A percentile compares a stretch with the other conserved stretches of the same genome.
Conservation (phyloP, 495 filamentous ascomycete species). For the Aspergillus coremiiformis region DNA sequence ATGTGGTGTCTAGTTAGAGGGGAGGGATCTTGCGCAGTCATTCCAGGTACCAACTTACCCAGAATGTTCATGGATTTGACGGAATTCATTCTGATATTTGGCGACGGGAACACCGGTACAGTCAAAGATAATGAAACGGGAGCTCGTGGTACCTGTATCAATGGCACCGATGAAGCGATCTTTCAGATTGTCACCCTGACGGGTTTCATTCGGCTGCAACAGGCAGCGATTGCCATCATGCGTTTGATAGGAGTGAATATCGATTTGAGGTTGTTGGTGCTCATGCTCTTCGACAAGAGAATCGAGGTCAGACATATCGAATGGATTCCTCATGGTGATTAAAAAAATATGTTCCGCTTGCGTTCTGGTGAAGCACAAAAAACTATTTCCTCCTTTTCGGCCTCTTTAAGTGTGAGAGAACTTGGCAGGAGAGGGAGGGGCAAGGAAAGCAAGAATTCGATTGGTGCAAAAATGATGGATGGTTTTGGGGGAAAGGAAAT, state of each 20-base stretch:
- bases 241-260: slow-evolving; percentile 25
- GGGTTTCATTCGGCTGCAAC: slow-evolving; percentile 30
- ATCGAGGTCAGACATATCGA: slow-evolving; percentile 31
- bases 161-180: slow-evolving; percentile 62
- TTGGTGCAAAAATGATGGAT: slow-evolving; percentile 8
- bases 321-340: slow-evolving; percentile 35
- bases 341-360: neutral
- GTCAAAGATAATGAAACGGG: slow-evolving; percentile 89
- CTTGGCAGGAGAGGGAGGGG: slow-evolving; percentile 6
- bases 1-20: slow-evolving; percentile 8
- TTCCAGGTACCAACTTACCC: slow-evolving; percentile 53
- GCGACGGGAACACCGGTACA: slow-evolving; percentile 69
- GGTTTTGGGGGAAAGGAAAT: slow-evolving; percentile 3
- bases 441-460: slow-evolving; percentile 8
- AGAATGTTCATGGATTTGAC: slow-evolving; percentile 78
- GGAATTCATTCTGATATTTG: slow-evolving; percentile 87
- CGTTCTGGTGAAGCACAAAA: neutral
- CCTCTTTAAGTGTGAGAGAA: slow-evolving; percentile 3
- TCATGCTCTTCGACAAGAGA: slow-evolving; percentile 28
- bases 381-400: neutral
- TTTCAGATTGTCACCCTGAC: slow-evolving; percentile 29
- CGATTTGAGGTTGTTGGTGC: slow-evolving; percentile 11
- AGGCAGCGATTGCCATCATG: slow-evolving; percentile 38
- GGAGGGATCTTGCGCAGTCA: neutral
- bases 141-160: slow-evolving; percentile 90